Evolutionary conservation across 1,284 basidiomycete genomes (phyloP).

Genomic region (Ganoderma leucocontextum): DNA sequence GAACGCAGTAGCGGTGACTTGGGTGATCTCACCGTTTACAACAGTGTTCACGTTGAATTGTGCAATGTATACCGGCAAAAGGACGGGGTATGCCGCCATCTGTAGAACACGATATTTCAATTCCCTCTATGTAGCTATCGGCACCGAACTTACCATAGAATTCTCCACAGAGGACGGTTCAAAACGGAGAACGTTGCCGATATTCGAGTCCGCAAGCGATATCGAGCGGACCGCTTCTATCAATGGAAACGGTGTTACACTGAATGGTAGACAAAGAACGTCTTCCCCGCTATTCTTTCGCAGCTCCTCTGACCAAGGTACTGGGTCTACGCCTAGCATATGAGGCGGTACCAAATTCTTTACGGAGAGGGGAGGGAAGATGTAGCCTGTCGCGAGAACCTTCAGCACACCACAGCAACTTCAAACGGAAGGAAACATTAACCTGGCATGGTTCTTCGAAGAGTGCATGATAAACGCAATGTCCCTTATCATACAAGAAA

Average conservation of each 20-base stretch:
- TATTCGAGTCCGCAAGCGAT: conserved; percentile 23
- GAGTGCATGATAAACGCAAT: background rate
- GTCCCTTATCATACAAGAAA: background rate
- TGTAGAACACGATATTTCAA: conserved; percentile 25
- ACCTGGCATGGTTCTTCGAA: conserved; percentile 40
- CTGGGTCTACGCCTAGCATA: conserved; percentile 30
- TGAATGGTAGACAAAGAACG: conserved; percentile 39
- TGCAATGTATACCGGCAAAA: conserved; percentile 51
- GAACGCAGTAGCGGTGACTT: conserved; percentile 42
- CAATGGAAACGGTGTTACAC: conserved; percentile 30
- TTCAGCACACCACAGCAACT: background rate
- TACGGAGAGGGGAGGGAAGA: conserved; percentile 42
- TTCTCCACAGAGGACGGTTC: conserved; percentile 43
- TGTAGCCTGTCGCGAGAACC: conserved; percentile 32
- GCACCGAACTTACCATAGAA: conserved; percentile 41
- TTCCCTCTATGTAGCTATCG: conserved; percentile 15
- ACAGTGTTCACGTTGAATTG: conserved; percentile 38
- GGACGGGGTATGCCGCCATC: conserved; percentile 52
- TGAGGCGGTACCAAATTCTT: conserved; percentile 37
- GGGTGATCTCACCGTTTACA: conserved; percentile 8
- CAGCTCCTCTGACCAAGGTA: conserved; percentile 46
- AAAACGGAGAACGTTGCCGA: conserved; percentile 39
- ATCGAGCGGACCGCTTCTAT: conserved; percentile 23
- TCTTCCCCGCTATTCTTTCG: conserved; percentile 45
- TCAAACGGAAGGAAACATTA: background rate